phyloP scores from a whole-genome alignment of 176 grass and related monocot species.

The Aegilops bicornis region DNA sequence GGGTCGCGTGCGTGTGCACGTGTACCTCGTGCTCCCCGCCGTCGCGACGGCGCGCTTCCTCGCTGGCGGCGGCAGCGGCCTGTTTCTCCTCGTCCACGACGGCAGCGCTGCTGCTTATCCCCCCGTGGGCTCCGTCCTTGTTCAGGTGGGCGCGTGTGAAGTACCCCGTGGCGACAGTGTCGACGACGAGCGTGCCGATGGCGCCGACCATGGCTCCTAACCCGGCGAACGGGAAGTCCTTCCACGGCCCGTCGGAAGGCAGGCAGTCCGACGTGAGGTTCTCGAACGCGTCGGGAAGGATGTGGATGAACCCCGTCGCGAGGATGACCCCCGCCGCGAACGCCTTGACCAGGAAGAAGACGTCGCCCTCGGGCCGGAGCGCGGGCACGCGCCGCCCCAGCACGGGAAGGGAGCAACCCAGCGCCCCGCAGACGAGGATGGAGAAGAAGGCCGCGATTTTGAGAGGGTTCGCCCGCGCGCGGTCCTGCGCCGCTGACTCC shows the following conservation, averaged over 20 bases:
- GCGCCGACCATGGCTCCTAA: slow-evolving; percentile 63
- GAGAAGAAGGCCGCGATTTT: slow-evolving; percentile 60
- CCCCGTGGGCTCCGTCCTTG: not conserved
- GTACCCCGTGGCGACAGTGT: slow-evolving; percentile 55
- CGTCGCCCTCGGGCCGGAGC: slow-evolving; percentile 41
- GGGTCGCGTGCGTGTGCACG: slow-evolving; percentile 45
- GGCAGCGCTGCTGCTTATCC: too few species aligned
- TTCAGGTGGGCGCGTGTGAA: slow-evolving; percentile 39
- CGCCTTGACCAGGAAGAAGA: slow-evolving; percentile 59
- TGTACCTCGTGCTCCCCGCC: not conserved
- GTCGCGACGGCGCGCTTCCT: too few species aligned
- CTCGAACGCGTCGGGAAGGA: slow-evolving; percentile 51
- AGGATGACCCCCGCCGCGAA: slow-evolving; percentile 65
- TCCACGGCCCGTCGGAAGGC: slow-evolving; percentile 24
- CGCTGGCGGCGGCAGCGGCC: too few species aligned
- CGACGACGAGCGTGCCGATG: slow-evolving; percentile 54
- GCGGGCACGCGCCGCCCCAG: slow-evolving; percentile 41
- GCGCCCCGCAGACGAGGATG: slow-evolving; percentile 51
- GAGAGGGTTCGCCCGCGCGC: slow-evolving; percentile 12
- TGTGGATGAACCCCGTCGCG: slow-evolving; percentile 59
- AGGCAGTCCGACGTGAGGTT: slow-evolving; percentile 38
- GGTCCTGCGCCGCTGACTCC: not conserved
- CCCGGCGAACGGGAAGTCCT: slow-evolving; percentile 55
- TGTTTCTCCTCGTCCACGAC: too few species aligned
- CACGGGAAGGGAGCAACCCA: slow-evolving; percentile 47